Percentiles rank a stretch among this genome's conserved stretches.
Evolutionary conservation across 352 stramenopile genomes (phyloP).

Genomic region (Globisporangium emineosum): DNA sequence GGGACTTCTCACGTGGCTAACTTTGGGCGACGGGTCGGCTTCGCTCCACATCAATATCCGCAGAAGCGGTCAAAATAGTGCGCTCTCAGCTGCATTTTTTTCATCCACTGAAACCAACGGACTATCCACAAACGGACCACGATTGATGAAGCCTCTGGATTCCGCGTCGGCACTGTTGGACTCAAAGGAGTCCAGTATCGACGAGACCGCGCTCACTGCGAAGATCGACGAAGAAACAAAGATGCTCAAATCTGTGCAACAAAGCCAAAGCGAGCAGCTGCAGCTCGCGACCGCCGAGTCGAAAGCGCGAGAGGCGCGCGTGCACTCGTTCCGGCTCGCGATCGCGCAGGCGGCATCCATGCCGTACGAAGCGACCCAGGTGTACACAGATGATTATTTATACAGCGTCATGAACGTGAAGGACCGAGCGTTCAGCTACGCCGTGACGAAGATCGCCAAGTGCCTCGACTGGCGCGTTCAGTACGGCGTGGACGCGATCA

Average conservation of each 20-base stretch:
- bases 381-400: conserved; percentile 61
- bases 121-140: background rate
- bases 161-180: background rate
- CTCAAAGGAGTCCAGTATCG: background rate
- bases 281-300: conserved; percentile 11
- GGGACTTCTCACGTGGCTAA: conserved; percentile 37
- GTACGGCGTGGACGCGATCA: conserved; percentile 41
- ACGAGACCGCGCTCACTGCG: background rate
- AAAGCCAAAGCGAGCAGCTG: background rate
- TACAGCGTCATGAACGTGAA: conserved; percentile 59
- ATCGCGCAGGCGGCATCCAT: conserved; percentile 42
- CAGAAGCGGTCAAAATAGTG: conserved; percentile 17
- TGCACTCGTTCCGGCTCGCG: conserved; percentile 45
- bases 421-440: conserved; percentile 55
- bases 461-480: conserved; percentile 46
- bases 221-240: background rate
- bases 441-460: conserved; percentile 54
- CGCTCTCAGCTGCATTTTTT: conserved; percentile 23
- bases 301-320: conserved; percentile 27
- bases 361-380: conserved; percentile 32
- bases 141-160: background rate
- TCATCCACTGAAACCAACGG: background rate
- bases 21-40: conserved; percentile 30
- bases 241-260: background rate
- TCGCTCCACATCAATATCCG: conserved; percentile 43